phyloP scores from a whole-genome alignment of 768 basidiomycete species.

The Kwoniella dejecticola region DNA sequence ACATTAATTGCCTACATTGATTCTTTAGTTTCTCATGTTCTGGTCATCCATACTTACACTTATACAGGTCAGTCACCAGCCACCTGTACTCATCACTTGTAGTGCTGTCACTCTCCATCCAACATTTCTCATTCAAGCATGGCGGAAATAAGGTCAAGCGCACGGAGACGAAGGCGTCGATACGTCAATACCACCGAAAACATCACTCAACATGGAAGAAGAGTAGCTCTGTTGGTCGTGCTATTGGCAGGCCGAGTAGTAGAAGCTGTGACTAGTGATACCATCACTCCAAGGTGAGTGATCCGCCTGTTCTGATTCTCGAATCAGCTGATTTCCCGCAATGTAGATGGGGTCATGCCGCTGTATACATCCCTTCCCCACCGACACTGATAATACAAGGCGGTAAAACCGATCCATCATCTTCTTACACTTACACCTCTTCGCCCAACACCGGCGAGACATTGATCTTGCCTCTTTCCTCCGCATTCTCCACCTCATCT shows the following conservation, averaged over 20 bases:
- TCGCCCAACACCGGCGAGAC: conserved; percentile 74
- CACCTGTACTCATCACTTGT: neutral
- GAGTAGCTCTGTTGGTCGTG: neutral
- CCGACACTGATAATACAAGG: conserved; percentile 70
- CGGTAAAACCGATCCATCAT: conserved; percentile 73
- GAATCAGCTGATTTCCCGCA: neutral
- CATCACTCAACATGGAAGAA: conserved; percentile 2
- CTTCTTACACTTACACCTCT: conserved; percentile 70
- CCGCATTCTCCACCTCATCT: conserved; percentile 63
- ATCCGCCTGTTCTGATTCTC: neutral
- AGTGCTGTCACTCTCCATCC: no score
- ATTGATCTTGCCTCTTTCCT: conserved; percentile 58
- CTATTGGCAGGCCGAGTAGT: neutral
- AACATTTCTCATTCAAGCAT: neutral
- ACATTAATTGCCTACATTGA: no score
- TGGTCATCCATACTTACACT: no score
- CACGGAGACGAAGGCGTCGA: neutral
- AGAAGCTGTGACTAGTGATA: neutral
- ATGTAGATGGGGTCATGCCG: conserved; percentile 91
- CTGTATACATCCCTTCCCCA: conserved; percentile 59
- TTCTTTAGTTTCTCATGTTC: no score
- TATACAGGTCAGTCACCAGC: neutral
- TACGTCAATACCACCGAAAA: neutral
- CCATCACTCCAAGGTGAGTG: conserved; percentile 30
- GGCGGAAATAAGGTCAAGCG: neutral